Conservation (phyloP, 345 rosid genomes). For the Stellera chamaejasme region DNA sequence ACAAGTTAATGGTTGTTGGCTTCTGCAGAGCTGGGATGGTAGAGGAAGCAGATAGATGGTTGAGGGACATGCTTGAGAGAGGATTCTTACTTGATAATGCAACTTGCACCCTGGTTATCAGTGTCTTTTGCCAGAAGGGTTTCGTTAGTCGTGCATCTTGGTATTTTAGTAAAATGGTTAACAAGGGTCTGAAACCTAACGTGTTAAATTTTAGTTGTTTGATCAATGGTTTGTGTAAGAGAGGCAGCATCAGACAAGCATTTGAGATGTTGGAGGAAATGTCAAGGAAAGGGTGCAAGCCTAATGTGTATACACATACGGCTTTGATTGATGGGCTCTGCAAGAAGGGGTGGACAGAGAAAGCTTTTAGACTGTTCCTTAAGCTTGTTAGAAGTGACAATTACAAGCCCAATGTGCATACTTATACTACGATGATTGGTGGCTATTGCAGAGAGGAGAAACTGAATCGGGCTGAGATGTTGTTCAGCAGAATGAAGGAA, state of each 20-base stretch:
- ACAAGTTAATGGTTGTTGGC: slow-evolving; percentile 56
- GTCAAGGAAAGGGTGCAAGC: slow-evolving; percentile 73
- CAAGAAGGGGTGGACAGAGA: slow-evolving; percentile 91
- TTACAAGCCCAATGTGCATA: slow-evolving; percentile 74
- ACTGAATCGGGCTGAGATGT: slow-evolving; percentile 84
- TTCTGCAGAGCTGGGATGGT: slow-evolving; percentile 51
- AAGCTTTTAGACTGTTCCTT: slow-evolving; percentile 78
- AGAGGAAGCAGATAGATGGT: slow-evolving; percentile 63
- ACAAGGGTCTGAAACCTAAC: slow-evolving; percentile 60
- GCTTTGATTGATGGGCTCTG: slow-evolving; percentile 76
- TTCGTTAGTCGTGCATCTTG: slow-evolving; percentile 46
- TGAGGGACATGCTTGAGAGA: slow-evolving; percentile 53
- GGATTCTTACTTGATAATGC: slow-evolving; percentile 62
- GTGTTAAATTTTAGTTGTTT: slow-evolving; percentile 68
- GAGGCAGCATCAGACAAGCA: slow-evolving; percentile 78
- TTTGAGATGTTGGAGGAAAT: slow-evolving; percentile 86
- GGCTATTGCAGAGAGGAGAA: slow-evolving; percentile 78
- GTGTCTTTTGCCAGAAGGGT: slow-evolving; percentile 51
- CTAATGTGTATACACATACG: slow-evolving; percentile 78
- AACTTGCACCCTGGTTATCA: slow-evolving; percentile 54
- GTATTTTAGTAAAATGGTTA: slow-evolving; percentile 61
- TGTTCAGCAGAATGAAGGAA: slow-evolving; percentile 71
- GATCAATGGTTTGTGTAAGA: slow-evolving; percentile 74
- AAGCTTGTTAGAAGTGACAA: slow-evolving; percentile 66
- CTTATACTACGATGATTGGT: slow-evolving; percentile 74